Evolutionary conservation across 768 basidiomycete genomes (phyloP).

Genomic region (Lentinula edodes): DNA sequence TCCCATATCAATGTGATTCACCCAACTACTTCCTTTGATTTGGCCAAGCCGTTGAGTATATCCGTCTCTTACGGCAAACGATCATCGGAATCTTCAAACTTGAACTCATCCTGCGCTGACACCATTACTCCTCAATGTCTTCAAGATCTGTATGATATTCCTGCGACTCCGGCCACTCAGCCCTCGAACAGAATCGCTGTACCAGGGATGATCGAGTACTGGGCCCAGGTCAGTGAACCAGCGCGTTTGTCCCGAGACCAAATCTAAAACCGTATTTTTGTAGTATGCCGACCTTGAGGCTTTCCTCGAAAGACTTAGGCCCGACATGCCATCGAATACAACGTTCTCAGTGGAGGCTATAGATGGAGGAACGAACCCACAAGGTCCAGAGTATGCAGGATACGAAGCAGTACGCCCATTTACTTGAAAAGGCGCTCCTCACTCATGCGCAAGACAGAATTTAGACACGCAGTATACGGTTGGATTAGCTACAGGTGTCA

Average conservation of each 20-base stretch:
- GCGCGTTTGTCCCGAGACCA: neutral
- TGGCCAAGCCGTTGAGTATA: conserved; percentile 4
- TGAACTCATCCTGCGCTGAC: conserved; percentile 11
- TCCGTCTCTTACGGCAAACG: neutral
- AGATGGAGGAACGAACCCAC: conserved; percentile 22
- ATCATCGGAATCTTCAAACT: neutral
- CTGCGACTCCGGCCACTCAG: conserved; percentile 14
- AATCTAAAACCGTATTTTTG: neutral
- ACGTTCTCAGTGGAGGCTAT: conserved; percentile 17
- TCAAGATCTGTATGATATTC: conserved; percentile 20
- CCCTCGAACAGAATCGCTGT: conserved; percentile 15
- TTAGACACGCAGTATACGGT: conserved; percentile 22
- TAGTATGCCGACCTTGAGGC: conserved; percentile 11
- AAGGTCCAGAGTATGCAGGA: conserved; percentile 14
- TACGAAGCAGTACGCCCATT: conserved; percentile 18
- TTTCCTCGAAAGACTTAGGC: conserved; percentile 16
- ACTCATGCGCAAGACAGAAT: neutral
- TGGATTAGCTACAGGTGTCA: conserved; percentile 20
- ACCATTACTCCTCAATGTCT: conserved; percentile 18
- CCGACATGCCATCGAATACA: conserved; percentile 17
- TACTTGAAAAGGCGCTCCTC: neutral
- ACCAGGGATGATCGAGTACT: conserved; percentile 15
- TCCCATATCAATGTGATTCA: conserved; percentile 19
- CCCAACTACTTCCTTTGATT: conserved; percentile 15
- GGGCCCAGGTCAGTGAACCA: conserved; percentile 12